Base-by-base conservation (phyloP, 495 filamentous ascomycete genomes). In the Stereocaulon alpinum region DNA sequence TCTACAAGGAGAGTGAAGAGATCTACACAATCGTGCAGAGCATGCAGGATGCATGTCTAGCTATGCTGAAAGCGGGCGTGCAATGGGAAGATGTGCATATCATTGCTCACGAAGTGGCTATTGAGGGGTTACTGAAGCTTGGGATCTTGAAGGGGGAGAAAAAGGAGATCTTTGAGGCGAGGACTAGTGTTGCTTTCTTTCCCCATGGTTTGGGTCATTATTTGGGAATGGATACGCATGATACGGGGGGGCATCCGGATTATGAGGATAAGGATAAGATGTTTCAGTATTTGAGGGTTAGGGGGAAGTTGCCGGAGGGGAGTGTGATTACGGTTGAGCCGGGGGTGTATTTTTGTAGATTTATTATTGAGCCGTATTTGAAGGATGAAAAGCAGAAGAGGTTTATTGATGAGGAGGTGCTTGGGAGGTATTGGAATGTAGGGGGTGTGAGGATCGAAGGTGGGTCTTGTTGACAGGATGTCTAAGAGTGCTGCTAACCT, bases 171-270 rank as follows among this genome's bases (percentile, higher is more conserved):
- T 77, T 81, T 50, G 63, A 73, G 41, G 80, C 81, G 3, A 86
- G 91, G 34, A 88, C 83, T 22, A 82, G 82, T 4, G 75, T 80
- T 29, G 85, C 87, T 0, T 97, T 96, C 73, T 94, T 95, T 72
- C 91, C 92, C 3, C 92, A 97, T 70, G 92, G 92, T 2, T 75
- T 92, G 15, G 88, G 88, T 12, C 91, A 97, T 69, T 88, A 95
- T 69, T 75, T 96, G 40, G 92, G 92, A 0, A 77, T 97, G 17
- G 92, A 97, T 69, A 86, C 88, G 42, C 92, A 97, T 66, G 92
- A 97, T 73, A 83, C 88, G 6, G 80, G 80, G 6, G 77, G 71
- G 9, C 69, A 72, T 27, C 72, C 75, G 2, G 87, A 96, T 69
- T 95, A 95, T 63, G 75, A 74, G 43, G 94, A 97, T 66, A 73